phyloP scores from a whole-genome alignment of 2,329 filamentous ascomycete species.

The Cyphellophora europaea region DNA sequence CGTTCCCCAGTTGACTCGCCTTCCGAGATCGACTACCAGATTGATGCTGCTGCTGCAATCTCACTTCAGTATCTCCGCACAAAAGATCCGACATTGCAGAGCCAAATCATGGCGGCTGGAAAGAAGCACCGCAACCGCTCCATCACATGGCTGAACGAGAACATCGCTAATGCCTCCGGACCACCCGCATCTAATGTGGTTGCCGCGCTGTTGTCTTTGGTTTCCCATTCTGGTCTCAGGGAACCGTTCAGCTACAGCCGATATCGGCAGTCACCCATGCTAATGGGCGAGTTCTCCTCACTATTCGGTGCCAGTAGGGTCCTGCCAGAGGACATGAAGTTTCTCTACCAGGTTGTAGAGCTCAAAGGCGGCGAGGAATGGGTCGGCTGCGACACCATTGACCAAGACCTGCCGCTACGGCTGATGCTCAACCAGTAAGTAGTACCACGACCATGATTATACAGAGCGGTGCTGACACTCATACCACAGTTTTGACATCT shows the following conservation, averaged over 20 bases:
- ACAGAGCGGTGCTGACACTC: background rate
- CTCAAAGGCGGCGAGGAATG: background rate
- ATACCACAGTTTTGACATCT: slow-evolving; percentile 1
- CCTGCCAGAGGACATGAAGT: background rate
- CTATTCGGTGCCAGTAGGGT: background rate
- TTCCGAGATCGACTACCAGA: background rate
- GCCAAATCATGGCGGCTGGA: background rate
- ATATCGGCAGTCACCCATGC: background rate
- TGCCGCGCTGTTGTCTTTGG: background rate
- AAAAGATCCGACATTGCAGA: background rate
- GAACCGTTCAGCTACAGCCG: background rate
- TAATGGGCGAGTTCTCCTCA: background rate
- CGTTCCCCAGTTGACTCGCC: background rate
- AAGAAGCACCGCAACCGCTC: background rate
- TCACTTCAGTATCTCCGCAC: background rate
- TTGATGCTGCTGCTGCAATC: background rate
- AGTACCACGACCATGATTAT: no score
- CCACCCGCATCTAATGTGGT: background rate
- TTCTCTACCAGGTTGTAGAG: background rate
- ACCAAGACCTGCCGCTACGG: background rate
- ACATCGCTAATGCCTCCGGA: background rate
- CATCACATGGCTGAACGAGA: background rate
- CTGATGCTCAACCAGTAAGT: slow-evolving; percentile 1
- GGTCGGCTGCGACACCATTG: background rate
- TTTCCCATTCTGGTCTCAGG: background rate